A percentile compares a stretch with the other conserved stretches of the same genome.
Evolutionary conservation across 768 basidiomycete genomes (phyloP).

Genomic region (Clavulina sp.): DNA sequence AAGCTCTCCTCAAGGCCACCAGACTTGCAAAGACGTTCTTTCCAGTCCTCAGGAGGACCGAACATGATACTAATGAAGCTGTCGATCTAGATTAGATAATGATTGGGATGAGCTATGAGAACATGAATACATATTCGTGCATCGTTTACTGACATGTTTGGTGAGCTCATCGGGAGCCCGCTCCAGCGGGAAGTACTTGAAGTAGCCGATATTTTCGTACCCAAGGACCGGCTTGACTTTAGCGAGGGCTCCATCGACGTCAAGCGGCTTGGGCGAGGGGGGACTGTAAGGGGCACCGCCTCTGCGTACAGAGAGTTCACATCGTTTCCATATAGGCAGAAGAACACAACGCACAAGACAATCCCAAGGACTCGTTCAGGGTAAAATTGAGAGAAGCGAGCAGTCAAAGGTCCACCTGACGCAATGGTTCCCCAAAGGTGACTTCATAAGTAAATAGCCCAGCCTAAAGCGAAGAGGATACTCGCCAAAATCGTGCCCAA

Average conservation of each 20-base stretch:
- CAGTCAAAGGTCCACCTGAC: neutral
- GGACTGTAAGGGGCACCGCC: neutral
- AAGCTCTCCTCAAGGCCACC: neutral
- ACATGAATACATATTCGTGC: neutral
- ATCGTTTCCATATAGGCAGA: neutral
- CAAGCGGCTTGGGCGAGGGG: neutral
- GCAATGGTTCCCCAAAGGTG: neutral
- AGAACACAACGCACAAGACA: neutral
- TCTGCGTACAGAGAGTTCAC: neutral
- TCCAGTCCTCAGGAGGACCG: neutral
- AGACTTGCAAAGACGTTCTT: neutral
- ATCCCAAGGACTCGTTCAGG: neutral
- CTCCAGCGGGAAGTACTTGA: neutral
- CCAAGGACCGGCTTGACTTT: neutral
- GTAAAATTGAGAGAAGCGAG: neutral
- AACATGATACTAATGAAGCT: neutral
- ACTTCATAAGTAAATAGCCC: neutral
- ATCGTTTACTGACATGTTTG: neutral
- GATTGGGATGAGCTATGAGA: too few relatives aligned
- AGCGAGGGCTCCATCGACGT: neutral
- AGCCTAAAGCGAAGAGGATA: neutral
- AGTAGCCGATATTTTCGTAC: neutral
- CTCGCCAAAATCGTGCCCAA: slow-evolving; percentile 71
- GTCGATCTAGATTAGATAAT: neutral
- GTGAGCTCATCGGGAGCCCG: neutral